phyloP scores from a whole-genome alignment of 495 filamentous ascomycete genomes.

The Rhypophila decipiens region DNA sequence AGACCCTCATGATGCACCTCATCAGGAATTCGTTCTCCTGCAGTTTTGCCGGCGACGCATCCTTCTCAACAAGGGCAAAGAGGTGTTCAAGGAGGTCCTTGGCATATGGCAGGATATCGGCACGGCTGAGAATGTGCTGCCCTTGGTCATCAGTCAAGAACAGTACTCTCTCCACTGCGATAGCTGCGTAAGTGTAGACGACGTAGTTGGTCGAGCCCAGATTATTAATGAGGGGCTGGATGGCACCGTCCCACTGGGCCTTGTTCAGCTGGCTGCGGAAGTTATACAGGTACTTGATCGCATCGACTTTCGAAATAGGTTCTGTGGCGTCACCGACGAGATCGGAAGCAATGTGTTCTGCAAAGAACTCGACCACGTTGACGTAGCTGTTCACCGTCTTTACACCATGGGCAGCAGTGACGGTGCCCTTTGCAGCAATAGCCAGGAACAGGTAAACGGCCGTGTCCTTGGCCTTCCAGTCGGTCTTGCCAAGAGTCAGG shows the following conservation, averaged over 20 bases:
- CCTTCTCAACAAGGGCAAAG: conserved; percentile 82
- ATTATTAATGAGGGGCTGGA: conserved; percentile 85
- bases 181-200: conserved; percentile 94
- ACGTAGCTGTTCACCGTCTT: conserved; percentile 78
- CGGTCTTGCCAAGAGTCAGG: conserved; percentile 55
- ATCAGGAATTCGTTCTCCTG: conserved; percentile 99
- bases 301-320: conserved; percentile 90
- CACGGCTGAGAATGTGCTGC: conserved; percentile 65
- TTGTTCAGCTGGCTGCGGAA: conserved; percentile 88
- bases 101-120: conserved; percentile 68
- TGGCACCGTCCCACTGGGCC: conserved; percentile 78
- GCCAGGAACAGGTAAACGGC: conserved; percentile 92
- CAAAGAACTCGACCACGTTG: conserved; percentile 88
- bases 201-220: conserved; percentile 83
- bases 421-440: conserved; percentile 82
- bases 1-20: conserved; percentile 93
- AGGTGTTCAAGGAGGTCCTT: conserved; percentile 85
- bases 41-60: conserved; percentile 77
- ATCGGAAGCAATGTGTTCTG: conserved; percentile 79
- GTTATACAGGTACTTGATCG: conserved; percentile 92
- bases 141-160: conserved; percentile 68
- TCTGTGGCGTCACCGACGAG: conserved; percentile 61
- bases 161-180: conserved; percentile 84
- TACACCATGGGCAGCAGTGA: conserved; percentile 80
- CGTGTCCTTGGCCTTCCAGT: conserved; percentile 97